A percentile compares a stretch with the other conserved stretches of the same genome.
phyloP scores from a whole-genome alignment of 1,284 basidiomycete genomes.

The Malassezia pachydermatis region DNA sequence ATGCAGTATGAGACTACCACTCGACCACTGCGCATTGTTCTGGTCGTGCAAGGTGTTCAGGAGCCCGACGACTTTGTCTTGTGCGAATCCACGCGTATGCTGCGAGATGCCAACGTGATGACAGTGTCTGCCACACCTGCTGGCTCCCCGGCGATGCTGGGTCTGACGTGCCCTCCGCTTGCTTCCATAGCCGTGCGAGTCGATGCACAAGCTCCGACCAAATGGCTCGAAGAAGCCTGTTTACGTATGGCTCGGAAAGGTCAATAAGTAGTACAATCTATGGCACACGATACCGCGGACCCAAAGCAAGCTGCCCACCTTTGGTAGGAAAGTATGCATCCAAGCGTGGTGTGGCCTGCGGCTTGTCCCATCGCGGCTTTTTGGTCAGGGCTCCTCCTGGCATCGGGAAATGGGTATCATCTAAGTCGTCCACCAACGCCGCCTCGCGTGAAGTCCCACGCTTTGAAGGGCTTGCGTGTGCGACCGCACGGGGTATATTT shows the following conservation, averaged over 20 bases:
- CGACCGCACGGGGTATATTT: neutral
- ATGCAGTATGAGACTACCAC: neutral
- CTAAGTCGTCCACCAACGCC: neutral
- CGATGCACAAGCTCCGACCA: neutral
- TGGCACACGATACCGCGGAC: neutral
- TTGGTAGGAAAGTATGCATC: neutral
- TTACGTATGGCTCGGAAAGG: slow-evolving; percentile 29
- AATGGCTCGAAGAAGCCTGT: slow-evolving; percentile 28
- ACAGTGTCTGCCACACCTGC: slow-evolving; percentile 58
- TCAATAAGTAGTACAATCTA: no score
- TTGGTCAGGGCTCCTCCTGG: slow-evolving; percentile 4
- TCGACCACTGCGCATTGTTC: slow-evolving; percentile 52
- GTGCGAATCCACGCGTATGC: slow-evolving; percentile 71
- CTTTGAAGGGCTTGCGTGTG: neutral
- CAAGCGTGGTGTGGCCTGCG: no score
- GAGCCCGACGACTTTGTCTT: slow-evolving; percentile 92
- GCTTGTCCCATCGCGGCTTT: no score
- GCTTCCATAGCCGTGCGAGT: slow-evolving; percentile 4
- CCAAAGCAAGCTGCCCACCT: neutral
- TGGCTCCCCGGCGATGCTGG: slow-evolving; percentile 27
- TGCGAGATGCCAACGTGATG: slow-evolving; percentile 65
- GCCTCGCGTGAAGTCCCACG: neutral
- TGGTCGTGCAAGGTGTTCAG: slow-evolving; percentile 77
- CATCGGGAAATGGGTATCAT: slow-evolving; percentile 13
- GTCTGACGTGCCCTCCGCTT: slow-evolving; percentile 4